phyloP scores from a whole-genome alignment of 306 rosid species.

The Rosa lucieae region DNA sequence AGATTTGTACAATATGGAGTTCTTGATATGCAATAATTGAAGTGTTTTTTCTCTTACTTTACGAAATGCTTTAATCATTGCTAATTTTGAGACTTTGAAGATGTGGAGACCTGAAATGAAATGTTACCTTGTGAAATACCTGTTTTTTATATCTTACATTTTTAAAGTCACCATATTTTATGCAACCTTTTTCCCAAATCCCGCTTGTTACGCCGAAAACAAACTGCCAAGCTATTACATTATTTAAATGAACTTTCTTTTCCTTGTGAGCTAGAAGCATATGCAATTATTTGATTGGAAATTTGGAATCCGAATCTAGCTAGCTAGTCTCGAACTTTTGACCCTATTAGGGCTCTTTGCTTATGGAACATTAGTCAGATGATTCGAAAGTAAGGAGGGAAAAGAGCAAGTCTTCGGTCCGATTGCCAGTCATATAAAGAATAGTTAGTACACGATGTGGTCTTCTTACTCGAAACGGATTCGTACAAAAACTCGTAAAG shows the following conservation, averaged over 20 bases:
- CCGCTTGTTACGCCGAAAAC: not conserved
- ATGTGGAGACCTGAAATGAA: not conserved
- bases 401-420: not conserved
- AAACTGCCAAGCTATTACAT: not conserved
- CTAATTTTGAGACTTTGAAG: not conserved
- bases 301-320: not conserved
- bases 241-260: not conserved
- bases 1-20: not conserved
- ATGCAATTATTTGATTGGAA: not conserved
- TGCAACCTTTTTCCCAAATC: not conserved
- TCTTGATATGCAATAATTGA: not conserved
- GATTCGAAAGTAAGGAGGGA: not conserved
- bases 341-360: not conserved
- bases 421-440: not conserved
- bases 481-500: too few species aligned
- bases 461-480: not conserved
- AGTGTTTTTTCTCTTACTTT: not conserved
- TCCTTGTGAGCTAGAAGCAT: not conserved
- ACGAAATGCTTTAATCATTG: not conserved
- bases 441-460: not conserved
- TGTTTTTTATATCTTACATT: not conserved
- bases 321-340: not conserved
- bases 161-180: not conserved
- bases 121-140: not conserved
- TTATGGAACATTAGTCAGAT: not conserved